Base-by-base conservation (phyloP, 2,329 filamentous ascomycete genomes). In the Juglanconis juglandina region DNA sequence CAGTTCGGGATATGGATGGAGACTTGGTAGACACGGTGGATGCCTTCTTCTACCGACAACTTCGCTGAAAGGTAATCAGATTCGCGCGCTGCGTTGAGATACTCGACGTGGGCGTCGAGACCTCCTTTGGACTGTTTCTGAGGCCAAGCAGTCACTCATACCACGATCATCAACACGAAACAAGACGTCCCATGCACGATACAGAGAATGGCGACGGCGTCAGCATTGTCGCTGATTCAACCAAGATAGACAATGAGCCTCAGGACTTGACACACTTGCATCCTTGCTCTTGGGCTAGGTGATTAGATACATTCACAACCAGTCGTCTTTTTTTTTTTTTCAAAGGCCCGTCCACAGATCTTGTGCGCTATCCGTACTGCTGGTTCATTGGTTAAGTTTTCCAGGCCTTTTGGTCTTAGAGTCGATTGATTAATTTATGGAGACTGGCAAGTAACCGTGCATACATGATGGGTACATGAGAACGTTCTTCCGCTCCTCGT, bases 1-100 rank as follows among this genome's bases (percentile, higher is more conserved):
- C 67, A 66, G 6, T 64, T 77, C 49, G 77, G 72, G 7, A 80
- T 79, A 70, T 85, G 83, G 80, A 81, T 86, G 70, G 84, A 87
- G 69, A 84, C 84, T 33, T 87, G 84, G 83, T 86, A 68, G 60
- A 50, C 17, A 10, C 7, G 13, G 11, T 2, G n/a, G 3, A 33
- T 30, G 14, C 10, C 8, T 24, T 35, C 46, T 34, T 32, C 44
- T 11, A 47, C n/a, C 4, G 14, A 47, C 14, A 2, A 3, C 44
- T 30, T 24, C 10, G 39, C 10, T 13, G 39, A 11, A 13, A 14
- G 37, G 1, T 13, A 39, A 39, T 39, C 8, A 13, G 8, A 39
- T 39, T 7, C 37, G 37, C 37, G 37, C 11, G 37, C 37, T 39
- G 11, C 37, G 37, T 13, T 39, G 7, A 7, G 37, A 13, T 13